Evolutionary conservation across 1,284 basidiomycete species (phyloP).

Genomic region (Leccinum fallax): DNA sequence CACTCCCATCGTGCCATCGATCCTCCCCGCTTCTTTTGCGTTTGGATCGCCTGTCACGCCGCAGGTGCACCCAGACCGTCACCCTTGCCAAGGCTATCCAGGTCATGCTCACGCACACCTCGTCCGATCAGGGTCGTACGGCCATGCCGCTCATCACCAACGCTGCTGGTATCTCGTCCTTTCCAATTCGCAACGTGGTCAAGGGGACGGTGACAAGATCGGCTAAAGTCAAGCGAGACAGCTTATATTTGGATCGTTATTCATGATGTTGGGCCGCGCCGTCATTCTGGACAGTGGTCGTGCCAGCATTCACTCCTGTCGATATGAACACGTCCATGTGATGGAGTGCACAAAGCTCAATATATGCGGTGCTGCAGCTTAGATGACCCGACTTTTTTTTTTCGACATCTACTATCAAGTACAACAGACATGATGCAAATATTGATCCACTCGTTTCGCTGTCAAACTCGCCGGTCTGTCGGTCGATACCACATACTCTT

Average conservation of each 20-base stretch:
- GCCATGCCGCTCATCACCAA: slow-evolving; percentile 76
- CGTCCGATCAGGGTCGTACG: slow-evolving; percentile 69
- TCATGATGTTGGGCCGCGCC: not conserved
- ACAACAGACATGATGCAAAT: no score
- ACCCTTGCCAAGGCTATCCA: slow-evolving; percentile 65
- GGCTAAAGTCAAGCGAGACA: slow-evolving; percentile 35
- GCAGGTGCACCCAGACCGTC: slow-evolving; percentile 46
- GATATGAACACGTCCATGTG: no score
- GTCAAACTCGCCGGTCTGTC: no score
- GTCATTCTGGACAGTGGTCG: no score
- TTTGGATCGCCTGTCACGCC: not conserved
- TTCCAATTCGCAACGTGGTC: slow-evolving; percentile 67
- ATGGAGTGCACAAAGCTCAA: no score
- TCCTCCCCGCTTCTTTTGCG: not conserved
- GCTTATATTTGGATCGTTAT: not conserved
- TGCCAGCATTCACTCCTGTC: no score
- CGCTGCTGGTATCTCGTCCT: slow-evolving; percentile 70
- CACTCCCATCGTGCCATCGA: not conserved
- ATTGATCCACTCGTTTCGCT: no score
- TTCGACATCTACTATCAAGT: no score
- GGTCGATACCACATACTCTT: no score
- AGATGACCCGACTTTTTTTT: no score
- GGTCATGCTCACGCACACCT: slow-evolving; percentile 71
- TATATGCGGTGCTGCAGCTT: no score
- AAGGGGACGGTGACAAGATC: slow-evolving; percentile 61